Base-by-base conservation (phyloP, 148 eudicot genomes). In the Hydrangea macrophylla region DNA sequence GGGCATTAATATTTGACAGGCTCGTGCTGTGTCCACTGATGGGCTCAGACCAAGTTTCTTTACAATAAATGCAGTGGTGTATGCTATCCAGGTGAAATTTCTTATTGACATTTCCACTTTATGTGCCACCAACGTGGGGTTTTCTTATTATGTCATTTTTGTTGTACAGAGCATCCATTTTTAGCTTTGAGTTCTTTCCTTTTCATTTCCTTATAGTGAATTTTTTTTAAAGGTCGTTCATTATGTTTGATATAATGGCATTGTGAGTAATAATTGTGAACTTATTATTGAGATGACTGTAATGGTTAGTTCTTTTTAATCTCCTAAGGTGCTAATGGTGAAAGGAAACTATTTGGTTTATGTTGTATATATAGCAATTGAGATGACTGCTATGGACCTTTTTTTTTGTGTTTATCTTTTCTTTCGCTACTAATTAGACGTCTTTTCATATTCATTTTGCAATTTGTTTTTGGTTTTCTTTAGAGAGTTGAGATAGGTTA, bases 11-110 rank as follows among this genome's bases (percentile, higher is more conserved):
- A 44, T 74, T 31, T 72, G 55, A 57, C 70, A 93, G 98, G 98
- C 98, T 28, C 95, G 96, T 62, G 89, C 87, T 70, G 89, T 85
- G 58, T 85, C 97, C 58, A 90, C 95, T 11, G 98, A 90, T 75
- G 88, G 88, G 53, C 84, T 90, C 40, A 80, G 97, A 61, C 98
- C 92, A 51, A 82, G 85, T 70, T 93, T 93, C 79, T 90, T 79
- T 74, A 86, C 84, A 42, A 84, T 93, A 50, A 93, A 93, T 82
- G 92, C 88, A 6, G 78, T 86, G 54, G 90, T 93, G 24, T 93
- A 93, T 72, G 70, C 76, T 28, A 71, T 93, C 76, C 98, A 93
- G 98, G 98, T 92, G 72, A 82, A 68, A 28, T 48, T 50, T 67
- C 71, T 59, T 75, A n/a, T 60, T 23, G 24, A 69, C 23, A 30